Conservation (phyloP, 164 flowering plant genomes). For the Vitis amurensis region DNA sequence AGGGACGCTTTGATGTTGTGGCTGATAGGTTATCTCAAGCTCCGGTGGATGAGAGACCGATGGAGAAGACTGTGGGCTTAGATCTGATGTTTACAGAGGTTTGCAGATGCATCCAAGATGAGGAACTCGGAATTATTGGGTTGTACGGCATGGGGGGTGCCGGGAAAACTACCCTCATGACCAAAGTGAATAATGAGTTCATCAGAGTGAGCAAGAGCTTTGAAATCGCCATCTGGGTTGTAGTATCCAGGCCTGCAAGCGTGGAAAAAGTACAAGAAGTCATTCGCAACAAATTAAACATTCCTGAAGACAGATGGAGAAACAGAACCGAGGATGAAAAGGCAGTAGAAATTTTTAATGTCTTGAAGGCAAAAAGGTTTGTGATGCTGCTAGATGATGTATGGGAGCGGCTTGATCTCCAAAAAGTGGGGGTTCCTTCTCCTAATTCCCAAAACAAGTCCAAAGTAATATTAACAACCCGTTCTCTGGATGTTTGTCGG, state of each 20-base stretch:
- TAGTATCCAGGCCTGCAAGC: constrained; percentile 2
- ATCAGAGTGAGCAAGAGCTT: not conserved
- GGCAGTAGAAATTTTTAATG: not conserved
- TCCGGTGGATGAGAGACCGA: constrained; percentile 2
- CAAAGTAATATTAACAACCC: no score
- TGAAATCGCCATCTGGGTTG: constrained; percentile 13
- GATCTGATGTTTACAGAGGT: not conserved
- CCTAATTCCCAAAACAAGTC: not conserved
- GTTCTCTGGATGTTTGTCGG: no score
- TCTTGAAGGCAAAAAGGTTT: constrained; percentile 10
- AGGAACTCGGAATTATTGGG: constrained; percentile 5
- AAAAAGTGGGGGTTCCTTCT: constrained; percentile 2
- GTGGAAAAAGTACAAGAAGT: constrained; percentile 7
- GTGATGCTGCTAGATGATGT: constrained; percentile 17
- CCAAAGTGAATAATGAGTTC: constrained; percentile 7
- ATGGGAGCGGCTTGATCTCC: constrained; percentile 8
- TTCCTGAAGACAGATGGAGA: constrained; percentile 1
- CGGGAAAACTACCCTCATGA: constrained; percentile 14
- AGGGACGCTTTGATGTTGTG: constrained; percentile 8
- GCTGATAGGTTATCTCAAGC: not conserved
- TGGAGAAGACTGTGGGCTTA: constrained; percentile 3
- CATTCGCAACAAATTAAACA: not conserved
- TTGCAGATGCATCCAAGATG: constrained; percentile 1
- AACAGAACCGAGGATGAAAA: not conserved
- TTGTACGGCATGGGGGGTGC: constrained; percentile 22